These are phyloP conservation scores for Boletellus ananas DNA, from an alignment of 768 basidiomycete species.

Conservation along the genomic window DNA sequence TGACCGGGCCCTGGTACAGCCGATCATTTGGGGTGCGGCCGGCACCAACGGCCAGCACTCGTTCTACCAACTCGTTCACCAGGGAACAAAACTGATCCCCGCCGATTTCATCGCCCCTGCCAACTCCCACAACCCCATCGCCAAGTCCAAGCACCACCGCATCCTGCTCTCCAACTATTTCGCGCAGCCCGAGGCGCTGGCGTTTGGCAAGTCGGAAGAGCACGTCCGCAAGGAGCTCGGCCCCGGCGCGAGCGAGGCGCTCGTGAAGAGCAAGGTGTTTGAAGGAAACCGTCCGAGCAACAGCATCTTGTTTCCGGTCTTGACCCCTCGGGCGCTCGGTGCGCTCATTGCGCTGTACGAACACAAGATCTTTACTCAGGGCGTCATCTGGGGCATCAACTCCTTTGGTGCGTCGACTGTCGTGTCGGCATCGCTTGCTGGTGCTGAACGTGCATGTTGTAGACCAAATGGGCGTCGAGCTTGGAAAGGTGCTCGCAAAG, in stretches of 20 bases:
- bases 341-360: conserved; percentile 90
- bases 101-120: conserved; percentile 91
- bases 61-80: conserved; percentile 97
- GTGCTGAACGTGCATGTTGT: neutral
- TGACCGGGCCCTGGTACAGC: conserved; percentile 40
- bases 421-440: neutral
- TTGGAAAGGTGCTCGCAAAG: conserved; percentile 97
- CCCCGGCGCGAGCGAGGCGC: conserved; percentile 68
- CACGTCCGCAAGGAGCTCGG: conserved; percentile 71
- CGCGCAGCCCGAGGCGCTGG: conserved; percentile 95
- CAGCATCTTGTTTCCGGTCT: conserved; percentile 88
- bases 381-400: conserved; percentile 98
- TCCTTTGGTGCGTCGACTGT: conserved; percentile 70
- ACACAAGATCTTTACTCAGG: conserved; percentile 99
- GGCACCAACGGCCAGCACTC: conserved; percentile 99
- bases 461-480: conserved; percentile 99
- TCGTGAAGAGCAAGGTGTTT: conserved; percentile 97
- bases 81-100: conserved; percentile 89
- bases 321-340: conserved; percentile 87
- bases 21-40: conserved; percentile 98
- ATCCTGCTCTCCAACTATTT: conserved; percentile 98
- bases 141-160: conserved; percentile 87
- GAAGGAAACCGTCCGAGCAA: conserved; percentile 97
- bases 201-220: conserved; percentile 95
- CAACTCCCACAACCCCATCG: conserved; percentile 86